A percentile compares a stretch with the other conserved stretches of the same genome.
Evolutionary conservation across 495 filamentous ascomycete species (phyloP).

Genomic region (Friedmanniomyces simplex): DNA sequence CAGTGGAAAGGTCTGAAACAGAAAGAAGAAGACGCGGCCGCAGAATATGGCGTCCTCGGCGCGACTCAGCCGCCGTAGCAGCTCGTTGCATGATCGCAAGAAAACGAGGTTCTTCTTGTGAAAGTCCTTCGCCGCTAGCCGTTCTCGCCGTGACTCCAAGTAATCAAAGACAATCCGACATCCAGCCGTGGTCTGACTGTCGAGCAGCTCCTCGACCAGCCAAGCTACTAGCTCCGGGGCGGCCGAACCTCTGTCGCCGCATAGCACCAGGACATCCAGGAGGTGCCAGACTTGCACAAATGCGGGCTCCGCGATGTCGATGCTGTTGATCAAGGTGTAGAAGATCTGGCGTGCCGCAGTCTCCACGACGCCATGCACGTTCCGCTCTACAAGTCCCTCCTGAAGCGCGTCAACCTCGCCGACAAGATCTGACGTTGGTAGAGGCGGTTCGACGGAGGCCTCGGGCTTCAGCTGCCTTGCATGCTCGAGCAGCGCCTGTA

Average conservation of each 20-base stretch:
- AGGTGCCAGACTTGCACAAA: slow-evolving; percentile 87
- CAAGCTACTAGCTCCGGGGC: slow-evolving; percentile 75
- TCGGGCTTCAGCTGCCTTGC: slow-evolving; percentile 56
- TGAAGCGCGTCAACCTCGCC: slow-evolving; percentile 33
- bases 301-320: slow-evolving; percentile 52
- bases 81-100: slow-evolving; percentile 85
- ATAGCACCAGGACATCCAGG: slow-evolving; percentile 75
- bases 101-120: slow-evolving; percentile 79
- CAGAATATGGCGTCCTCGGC: slow-evolving; percentile 97
- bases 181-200: slow-evolving; percentile 86
- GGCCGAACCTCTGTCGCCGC: slow-evolving; percentile 80
- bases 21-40: slow-evolving; percentile 90
- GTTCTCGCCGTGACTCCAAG: slow-evolving; percentile 81
- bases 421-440: slow-evolving; percentile 51
- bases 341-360: slow-evolving; percentile 69
- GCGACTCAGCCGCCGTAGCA: slow-evolving; percentile 78
- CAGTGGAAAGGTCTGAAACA: slow-evolving; percentile 92
- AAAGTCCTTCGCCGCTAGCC: slow-evolving; percentile 74
- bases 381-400: slow-evolving; percentile 23
- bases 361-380: slow-evolving; percentile 49
- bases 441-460: slow-evolving; percentile 63
- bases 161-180: slow-evolving; percentile 89
- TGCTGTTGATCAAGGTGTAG: slow-evolving; percentile 39
- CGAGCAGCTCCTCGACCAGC: slow-evolving; percentile 88
- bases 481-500: slow-evolving; percentile 52